phyloP scores from a whole-genome alignment of 1,139 yeast species.

The Suhomyces choctaworum region DNA sequence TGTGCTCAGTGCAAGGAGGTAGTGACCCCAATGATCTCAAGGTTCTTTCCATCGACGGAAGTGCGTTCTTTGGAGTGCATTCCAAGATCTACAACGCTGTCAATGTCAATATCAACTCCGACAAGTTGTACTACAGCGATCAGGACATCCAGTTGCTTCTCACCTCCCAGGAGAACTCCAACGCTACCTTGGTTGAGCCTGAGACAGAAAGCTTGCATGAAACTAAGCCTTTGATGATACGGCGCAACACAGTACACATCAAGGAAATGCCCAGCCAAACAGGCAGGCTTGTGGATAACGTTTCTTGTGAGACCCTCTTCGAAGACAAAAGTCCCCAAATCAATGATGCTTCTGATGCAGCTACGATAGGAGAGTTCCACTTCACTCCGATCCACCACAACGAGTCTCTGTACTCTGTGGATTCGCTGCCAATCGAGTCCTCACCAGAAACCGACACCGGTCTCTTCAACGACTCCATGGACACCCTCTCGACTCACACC shows the following conservation, averaged over 20 bases:
- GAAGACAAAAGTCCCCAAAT: slow-evolving; percentile 1
- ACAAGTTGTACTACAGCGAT: slow-evolving; percentile 33
- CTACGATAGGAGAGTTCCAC: slow-evolving; percentile 11
- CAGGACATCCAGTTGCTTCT: slow-evolving; percentile 34
- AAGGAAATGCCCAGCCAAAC: slow-evolving; percentile 10
- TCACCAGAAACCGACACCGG: slow-evolving; percentile 17
- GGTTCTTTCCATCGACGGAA: slow-evolving; percentile 54
- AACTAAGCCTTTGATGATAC: slow-evolving; percentile 27
- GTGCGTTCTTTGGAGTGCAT: slow-evolving; percentile 58
- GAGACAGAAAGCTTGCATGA: slow-evolving; percentile 14
- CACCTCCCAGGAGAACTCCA: slow-evolving; percentile 20
- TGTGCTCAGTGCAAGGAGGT: slow-evolving; percentile 37
- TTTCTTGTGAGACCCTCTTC: slow-evolving; percentile 10
- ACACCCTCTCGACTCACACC: slow-evolving; percentile 22
- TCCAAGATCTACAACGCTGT: slow-evolving; percentile 41
- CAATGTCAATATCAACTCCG: slow-evolving; percentile 22
- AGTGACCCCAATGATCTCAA: slow-evolving; percentile 32
- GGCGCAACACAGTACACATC: slow-evolving; percentile 10
- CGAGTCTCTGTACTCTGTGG: slow-evolving; percentile 18
- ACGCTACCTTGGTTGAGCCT: slow-evolving; percentile 28
- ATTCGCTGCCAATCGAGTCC: slow-evolving; percentile 15
- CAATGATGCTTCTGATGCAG: slow-evolving; percentile 5
- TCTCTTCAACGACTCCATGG: slow-evolving; percentile 23
- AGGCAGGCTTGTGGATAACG: slow-evolving; percentile 10
- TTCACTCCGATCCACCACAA: slow-evolving; percentile 12